Conservation (phyloP, 2,329 filamentous ascomycete genomes). For the Neocatenulostroma microsporum region DNA sequence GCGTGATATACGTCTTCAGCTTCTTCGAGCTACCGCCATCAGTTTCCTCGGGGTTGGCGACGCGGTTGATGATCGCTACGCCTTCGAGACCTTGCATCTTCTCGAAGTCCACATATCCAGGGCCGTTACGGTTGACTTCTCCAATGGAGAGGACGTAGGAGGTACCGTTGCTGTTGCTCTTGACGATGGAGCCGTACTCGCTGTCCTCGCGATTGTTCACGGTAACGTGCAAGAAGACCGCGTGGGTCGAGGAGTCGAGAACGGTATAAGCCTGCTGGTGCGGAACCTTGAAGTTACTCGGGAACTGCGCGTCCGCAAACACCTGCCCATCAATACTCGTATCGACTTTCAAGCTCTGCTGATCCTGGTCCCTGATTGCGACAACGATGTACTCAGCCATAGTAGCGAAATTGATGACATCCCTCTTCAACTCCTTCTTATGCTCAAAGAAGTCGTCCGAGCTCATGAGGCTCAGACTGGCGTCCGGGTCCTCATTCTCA, state of each 20-base stretch:
- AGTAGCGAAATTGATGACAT: slow-evolving; percentile 79
- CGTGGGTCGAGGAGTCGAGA: slow-evolving; percentile 87
- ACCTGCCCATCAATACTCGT: slow-evolving; percentile 75
- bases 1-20: slow-evolving; percentile 84
- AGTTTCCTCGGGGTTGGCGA: slow-evolving; percentile 63
- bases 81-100: slow-evolving; percentile 91
- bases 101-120: slow-evolving; percentile 87
- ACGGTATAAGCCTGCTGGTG: slow-evolving; percentile 84
- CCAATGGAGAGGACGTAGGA: slow-evolving; percentile 80
- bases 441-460: slow-evolving; percentile 73
- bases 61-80: slow-evolving; percentile 77
- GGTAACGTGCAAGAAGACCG: slow-evolving; percentile 87
- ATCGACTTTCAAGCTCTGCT: slow-evolving; percentile 64
- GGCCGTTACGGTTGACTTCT: slow-evolving; percentile 70
- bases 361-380: slow-evolving; percentile 60
- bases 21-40: slow-evolving; percentile 62
- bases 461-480: slow-evolving; percentile 61
- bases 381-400: slow-evolving; percentile 97
- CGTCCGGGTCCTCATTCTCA: slow-evolving; percentile 53
- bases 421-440: slow-evolving; percentile 54
- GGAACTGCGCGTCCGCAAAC: slow-evolving; percentile 81
- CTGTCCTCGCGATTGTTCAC: slow-evolving; percentile 58
- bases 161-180: slow-evolving; percentile 97
- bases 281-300: slow-evolving; percentile 69
- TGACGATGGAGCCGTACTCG: slow-evolving; percentile 80